Base-by-base conservation (phyloP, 305 asterid genomes). In the Coffea humblotiana region DNA sequence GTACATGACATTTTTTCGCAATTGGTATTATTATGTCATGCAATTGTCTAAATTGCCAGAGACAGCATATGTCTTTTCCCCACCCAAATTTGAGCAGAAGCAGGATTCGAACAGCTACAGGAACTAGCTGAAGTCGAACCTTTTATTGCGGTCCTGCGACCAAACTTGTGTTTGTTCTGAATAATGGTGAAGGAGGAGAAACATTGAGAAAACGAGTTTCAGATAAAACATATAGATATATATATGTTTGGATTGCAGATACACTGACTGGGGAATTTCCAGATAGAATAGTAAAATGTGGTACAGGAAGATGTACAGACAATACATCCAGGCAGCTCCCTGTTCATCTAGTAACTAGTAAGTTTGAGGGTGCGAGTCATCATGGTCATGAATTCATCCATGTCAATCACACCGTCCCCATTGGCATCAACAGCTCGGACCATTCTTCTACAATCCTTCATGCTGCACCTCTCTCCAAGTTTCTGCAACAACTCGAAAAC, bases 351-450 rank as follows among this genome's bases (percentile, higher is more conserved):
- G 8, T 35, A 67, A 16, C 32, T 32, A 32, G 13, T 29, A 67
- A 76, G 83, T 61, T 76, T 80, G 87, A 92, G 88, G 75, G 92
- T 77, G 43, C 92, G 90, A 54, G 96, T 92, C 97, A 92, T 94
- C 98, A 94, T 94, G 77, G 81, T 85, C 74, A 90, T 74, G 81
- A 94, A 96, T 79, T 96, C 99, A 61, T 92, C 97, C 43, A 89
- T 82, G 83, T 95, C 98, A n/a, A 95, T 90, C 71, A 88, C 97
- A 74, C 97, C 99, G 83, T 94, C 99, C 11, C 97, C 92, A 77
- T 94, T 94, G 4, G 88, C 77, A 83, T 95, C 99, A 78, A 91
- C 95, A 40, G 95, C 98, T 60, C 84, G 76, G 74, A 94, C 98
- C 99, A 95, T 95, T 78, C 81, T 90, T 83, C 77, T 78, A 89